A percentile compares a stretch with the other conserved stretches of the same genome.
Conservation (phyloP, 176 grass and related monocot species). For the Triticum timopheevii region DNA sequence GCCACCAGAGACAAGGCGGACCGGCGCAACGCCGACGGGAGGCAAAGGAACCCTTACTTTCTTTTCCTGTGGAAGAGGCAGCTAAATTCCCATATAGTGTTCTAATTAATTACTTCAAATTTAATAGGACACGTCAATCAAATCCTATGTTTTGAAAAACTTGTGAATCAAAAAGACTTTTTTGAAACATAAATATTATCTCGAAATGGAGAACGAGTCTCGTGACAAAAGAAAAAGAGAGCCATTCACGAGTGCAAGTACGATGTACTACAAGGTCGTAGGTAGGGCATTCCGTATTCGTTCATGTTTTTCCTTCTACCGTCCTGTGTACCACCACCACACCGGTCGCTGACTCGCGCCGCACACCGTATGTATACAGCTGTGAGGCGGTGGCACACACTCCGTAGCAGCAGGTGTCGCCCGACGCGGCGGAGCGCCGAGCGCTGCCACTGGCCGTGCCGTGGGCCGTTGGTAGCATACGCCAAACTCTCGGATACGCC, state of each 20-base stretch:
- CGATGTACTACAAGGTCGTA: not conserved
- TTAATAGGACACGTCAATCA: no score
- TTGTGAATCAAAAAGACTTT: no score
- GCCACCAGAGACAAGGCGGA: no score
- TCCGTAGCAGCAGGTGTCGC: not conserved
- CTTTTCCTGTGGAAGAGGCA: no score
- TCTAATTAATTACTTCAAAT: no score
- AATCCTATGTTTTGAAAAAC: no score
- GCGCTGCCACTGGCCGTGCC: not conserved
- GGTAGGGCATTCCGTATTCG: not conserved
- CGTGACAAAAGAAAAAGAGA: no score
- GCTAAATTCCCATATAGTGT: no score
- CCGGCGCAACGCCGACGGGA: no score
- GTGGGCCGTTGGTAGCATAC: not conserved
- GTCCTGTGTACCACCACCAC: not conserved
- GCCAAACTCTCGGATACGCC: conserved; percentile 5
- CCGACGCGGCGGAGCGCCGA: not conserved
- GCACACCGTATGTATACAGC: not conserved
- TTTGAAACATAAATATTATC: no score
- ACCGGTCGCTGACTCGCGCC: not conserved
- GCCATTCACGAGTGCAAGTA: not conserved
- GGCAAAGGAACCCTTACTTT: no score
- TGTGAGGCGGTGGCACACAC: not conserved
- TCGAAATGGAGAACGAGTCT: no score
- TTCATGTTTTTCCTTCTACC: not conserved